phyloP scores from a whole-genome alignment of 805 yeast species.

The Pichia nakasei region DNA sequence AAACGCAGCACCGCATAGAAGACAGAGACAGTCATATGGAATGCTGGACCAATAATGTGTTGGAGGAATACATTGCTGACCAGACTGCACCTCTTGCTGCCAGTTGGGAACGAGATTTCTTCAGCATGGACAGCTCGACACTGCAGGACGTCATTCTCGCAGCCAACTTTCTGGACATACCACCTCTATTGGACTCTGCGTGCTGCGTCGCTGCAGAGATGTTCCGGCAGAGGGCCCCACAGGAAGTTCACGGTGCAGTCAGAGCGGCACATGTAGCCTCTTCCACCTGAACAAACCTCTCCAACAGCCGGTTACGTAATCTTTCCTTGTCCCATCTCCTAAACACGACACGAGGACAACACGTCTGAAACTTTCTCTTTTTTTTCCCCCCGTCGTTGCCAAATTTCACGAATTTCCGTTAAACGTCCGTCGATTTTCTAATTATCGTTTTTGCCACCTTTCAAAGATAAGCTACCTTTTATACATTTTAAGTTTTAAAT shows the following conservation, averaged over 20 bases:
- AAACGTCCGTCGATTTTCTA: no score
- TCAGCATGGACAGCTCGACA: slow-evolving; percentile 81
- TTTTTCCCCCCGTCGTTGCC: no score
- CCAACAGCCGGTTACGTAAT: no score
- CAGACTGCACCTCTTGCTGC: slow-evolving; percentile 33
- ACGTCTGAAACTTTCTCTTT: no score
- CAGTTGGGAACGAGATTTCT: slow-evolving; percentile 86
- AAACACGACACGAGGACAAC: no score
- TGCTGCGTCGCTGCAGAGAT: slow-evolving; percentile 71
- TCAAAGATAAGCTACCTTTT: no score
- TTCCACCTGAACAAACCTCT: no score
- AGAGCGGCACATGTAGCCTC: slow-evolving; percentile 30
- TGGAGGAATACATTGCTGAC: slow-evolving; percentile 55
- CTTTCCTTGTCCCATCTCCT: no score
- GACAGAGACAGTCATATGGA: neutral
- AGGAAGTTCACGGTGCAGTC: slow-evolving; percentile 63
- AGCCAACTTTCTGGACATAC: slow-evolving; percentile 67
- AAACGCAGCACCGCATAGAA: no score
- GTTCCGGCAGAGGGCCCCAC: slow-evolving; percentile 66
- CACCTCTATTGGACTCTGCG: slow-evolving; percentile 60
- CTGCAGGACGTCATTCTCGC: slow-evolving; percentile 62
- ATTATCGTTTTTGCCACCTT: no score
- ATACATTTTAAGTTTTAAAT: no score
- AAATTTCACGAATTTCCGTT: no score
- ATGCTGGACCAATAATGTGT: slow-evolving; percentile 26